Percentiles rank a stretch among this genome's conserved stretches.
Evolutionary conservation across 2,329 filamentous ascomycete genomes (phyloP).

Genomic region (Cadophora malorum): DNA sequence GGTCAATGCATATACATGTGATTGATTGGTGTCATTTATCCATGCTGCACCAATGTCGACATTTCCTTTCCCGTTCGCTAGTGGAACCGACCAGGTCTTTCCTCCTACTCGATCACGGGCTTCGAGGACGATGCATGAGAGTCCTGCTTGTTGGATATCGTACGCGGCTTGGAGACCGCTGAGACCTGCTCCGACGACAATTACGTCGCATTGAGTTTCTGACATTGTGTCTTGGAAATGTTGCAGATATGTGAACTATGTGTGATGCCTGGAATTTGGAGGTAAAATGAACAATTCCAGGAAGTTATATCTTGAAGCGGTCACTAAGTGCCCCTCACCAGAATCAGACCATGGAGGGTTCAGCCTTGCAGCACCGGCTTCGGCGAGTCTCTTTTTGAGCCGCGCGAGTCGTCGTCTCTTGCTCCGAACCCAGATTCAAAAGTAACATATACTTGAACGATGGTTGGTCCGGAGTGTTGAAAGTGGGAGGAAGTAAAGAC

Average conservation of each 20-base stretch:
- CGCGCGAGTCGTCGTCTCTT: slow-evolving; percentile 15
- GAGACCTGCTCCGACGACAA: slow-evolving; percentile 28
- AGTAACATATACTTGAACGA: not conserved
- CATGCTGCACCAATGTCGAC: slow-evolving; percentile 64
- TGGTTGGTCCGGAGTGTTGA: slow-evolving; percentile 9
- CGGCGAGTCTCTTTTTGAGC: not conserved
- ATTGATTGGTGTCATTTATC: slow-evolving; percentile 54
- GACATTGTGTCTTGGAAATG: slow-evolving; percentile 7
- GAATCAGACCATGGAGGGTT: not conserved
- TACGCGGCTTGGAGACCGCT: slow-evolving; percentile 34
- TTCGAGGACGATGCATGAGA: slow-evolving; percentile 47
- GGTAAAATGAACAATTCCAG: not conserved
- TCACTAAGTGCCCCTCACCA: not conserved
- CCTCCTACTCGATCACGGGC: slow-evolving; percentile 53
- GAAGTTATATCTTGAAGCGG: slow-evolving; percentile 3
- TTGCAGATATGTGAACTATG: not conserved
- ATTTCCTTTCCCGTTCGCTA: slow-evolving; percentile 43
- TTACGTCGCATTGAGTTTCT: slow-evolving; percentile 24
- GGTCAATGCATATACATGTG: slow-evolving; percentile 50
- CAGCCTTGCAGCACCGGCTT: slow-evolving; percentile 4
- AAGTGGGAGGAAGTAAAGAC: slow-evolving; percentile 22
- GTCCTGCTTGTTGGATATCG: slow-evolving; percentile 32
- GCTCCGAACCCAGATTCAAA: not conserved
- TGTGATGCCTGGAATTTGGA: not conserved
- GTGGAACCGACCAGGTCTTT: slow-evolving; percentile 44